Percentiles rank a stretch among this genome's conserved stretches.
Evolutionary conservation across 2,329 filamentous ascomycete species (phyloP).

Genomic region (Colletotrichum trifolii): DNA sequence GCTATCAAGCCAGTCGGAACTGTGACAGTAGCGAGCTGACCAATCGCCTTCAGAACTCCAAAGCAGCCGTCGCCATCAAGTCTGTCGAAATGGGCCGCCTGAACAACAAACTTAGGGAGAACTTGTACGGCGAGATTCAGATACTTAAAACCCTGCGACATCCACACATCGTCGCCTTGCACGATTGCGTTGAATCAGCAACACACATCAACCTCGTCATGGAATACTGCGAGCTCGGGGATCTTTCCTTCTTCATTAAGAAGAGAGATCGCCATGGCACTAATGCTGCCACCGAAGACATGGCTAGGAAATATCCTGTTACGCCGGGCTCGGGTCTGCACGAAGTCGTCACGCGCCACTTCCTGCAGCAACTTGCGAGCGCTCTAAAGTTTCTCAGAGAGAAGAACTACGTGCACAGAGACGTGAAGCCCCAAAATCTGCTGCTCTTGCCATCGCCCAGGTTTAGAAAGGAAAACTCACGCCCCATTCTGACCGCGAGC

Average conservation of each 20-base stretch:
- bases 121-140: constrained; percentile 93
- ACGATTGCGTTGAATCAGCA: constrained; percentile 89
- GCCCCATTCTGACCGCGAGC: constrained; percentile 80
- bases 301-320: constrained; percentile 94
- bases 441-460: constrained; percentile 85
- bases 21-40: constrained; percentile 1
- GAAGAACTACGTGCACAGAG: constrained; percentile 91
- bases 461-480: constrained; percentile 71
- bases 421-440: constrained; percentile 97
- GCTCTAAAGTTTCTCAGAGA: constrained; percentile 88
- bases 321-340: constrained; percentile 86
- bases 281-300: constrained; percentile 85
- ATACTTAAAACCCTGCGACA: constrained; percentile 95
- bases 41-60: constrained; percentile 69
- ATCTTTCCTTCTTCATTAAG: constrained; percentile 95
- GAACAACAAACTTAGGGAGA: constrained; percentile 96
- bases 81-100: constrained; percentile 91
- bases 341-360: constrained; percentile 96
- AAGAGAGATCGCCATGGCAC: constrained; percentile 84
- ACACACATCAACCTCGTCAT: constrained; percentile 96
- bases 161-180: constrained; percentile 95
- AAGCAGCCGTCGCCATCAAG: constrained; percentile 92
- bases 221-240: constrained; percentile 97
- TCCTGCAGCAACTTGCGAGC: constrained; percentile 93
- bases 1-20: not conserved